These are phyloP conservation scores for Rhodofomes roseus DNA, from an alignment of 1,284 basidiomycete genomes.

Conservation along the genomic window DNA sequence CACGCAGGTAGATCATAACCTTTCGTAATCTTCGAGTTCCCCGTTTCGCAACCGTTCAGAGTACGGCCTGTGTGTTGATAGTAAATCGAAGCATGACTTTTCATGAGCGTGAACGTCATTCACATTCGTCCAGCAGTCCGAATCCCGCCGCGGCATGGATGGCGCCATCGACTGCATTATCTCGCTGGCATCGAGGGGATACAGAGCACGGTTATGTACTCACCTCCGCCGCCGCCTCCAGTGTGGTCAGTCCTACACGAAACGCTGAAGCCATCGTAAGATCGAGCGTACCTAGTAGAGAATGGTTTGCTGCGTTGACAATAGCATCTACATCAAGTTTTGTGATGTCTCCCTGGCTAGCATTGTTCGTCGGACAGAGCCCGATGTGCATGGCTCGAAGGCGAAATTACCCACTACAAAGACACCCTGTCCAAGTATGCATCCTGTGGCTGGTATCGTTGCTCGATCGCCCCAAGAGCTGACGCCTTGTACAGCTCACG, in stretches of 20 bases:
- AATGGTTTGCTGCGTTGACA: slow-evolving; percentile 85
- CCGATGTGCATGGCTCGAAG: background rate
- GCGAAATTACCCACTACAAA: slow-evolving; percentile 46
- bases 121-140: slow-evolving; percentile 72
- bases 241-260: slow-evolving; percentile 6
- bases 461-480: slow-evolving; percentile 28
- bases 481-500: slow-evolving; percentile 43
- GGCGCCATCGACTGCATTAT: slow-evolving; percentile 70
- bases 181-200: background rate
- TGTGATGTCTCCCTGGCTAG: slow-evolving; percentile 78
- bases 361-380: background rate
- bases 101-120: slow-evolving; percentile 13
- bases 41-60: slow-evolving; percentile 77
- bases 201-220: slow-evolving; percentile 12
- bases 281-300: slow-evolving; percentile 56
- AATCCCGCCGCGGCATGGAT: slow-evolving; percentile 85
- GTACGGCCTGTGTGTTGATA: slow-evolving; percentile 42
- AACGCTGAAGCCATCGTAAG: slow-evolving; percentile 11
- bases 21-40: slow-evolving; percentile 80
- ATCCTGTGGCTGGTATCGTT: slow-evolving; percentile 33
- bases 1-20: slow-evolving; percentile 72
- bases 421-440: slow-evolving; percentile 51
- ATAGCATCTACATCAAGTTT: slow-evolving; percentile 71
- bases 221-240: slow-evolving; percentile 72
- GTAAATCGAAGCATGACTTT: background rate